Percentiles rank a stretch among this genome's conserved stretches.
phyloP scores from a whole-genome alignment of 2,329 filamentous ascomycete genomes.

The Thielaviopsis punctulata region DNA sequence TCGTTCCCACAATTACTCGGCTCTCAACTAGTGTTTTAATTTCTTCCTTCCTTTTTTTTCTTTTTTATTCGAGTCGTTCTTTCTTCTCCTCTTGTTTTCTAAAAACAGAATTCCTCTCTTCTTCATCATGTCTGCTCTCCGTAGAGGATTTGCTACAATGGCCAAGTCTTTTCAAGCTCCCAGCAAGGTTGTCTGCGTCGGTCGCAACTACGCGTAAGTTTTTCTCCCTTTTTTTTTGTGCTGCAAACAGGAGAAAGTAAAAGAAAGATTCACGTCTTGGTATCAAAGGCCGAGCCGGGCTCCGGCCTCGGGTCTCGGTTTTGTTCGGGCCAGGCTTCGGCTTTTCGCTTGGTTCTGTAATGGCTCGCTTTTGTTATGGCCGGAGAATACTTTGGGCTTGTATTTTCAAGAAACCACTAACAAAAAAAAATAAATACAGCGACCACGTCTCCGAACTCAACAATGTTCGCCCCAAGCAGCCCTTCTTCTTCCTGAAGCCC shows the following conservation, averaged over 20 bases:
- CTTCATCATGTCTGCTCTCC: slow-evolving; percentile 21
- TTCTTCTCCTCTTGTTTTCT: not conserved
- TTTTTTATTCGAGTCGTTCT: too few species aligned
- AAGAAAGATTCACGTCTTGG: too few species aligned
- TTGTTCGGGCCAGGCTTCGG: not conserved
- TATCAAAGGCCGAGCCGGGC: not conserved
- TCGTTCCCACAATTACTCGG: not conserved
- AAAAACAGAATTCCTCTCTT: too few species aligned
- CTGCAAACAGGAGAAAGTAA: too few species aligned
- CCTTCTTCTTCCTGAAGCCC: slow-evolving; percentile 98
- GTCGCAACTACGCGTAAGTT: slow-evolving; percentile 83
- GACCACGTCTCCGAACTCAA: slow-evolving; percentile 90
- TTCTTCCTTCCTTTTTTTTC: not conserved
- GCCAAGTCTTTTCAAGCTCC: slow-evolving; percentile 34
- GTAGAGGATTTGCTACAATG: slow-evolving; percentile 23
- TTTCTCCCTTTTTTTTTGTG: slow-evolving; percentile 13
- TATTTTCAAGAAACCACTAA: not conserved
- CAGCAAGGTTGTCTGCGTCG: slow-evolving; percentile 78
- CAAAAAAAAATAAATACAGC: slow-evolving; percentile 25
- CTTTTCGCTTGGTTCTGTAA: not conserved
- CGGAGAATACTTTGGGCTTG: too few species aligned
- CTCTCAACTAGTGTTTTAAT: not conserved
- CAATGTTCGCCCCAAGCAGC: slow-evolving; percentile 74
- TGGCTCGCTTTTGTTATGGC: too few species aligned
- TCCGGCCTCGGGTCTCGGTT: not conserved